phyloP scores from a whole-genome alignment of 768 basidiomycete species.

The Pleurotus pulmonarius region DNA sequence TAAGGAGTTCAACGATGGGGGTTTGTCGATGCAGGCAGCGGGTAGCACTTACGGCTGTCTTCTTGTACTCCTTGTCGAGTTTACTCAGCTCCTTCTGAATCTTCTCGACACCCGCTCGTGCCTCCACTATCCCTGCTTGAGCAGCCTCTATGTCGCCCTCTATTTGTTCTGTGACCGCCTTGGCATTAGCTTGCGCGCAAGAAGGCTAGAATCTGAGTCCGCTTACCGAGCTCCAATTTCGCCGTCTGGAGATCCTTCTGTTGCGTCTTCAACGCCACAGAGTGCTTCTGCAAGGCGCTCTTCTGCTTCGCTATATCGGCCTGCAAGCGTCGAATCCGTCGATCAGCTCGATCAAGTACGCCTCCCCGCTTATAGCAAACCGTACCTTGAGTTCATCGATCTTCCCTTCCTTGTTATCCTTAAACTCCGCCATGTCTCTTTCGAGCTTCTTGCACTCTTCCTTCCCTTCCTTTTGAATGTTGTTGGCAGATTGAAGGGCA shows the following conservation, averaged over 20 bases:
- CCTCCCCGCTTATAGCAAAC: not conserved
- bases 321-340: conserved; percentile 31
- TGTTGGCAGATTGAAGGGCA: conserved; percentile 61
- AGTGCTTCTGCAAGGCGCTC: conserved; percentile 73
- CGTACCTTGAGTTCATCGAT: conserved; percentile 87
- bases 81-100: conserved; percentile 62
- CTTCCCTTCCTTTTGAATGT: conserved; percentile 73
- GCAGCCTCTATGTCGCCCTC: conserved; percentile 64
- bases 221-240: conserved; percentile 80
- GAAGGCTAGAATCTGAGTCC: not conserved
- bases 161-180: conserved; percentile 61
- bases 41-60: conserved; percentile 36
- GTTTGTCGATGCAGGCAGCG: not conserved
- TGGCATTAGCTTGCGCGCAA: conserved; percentile 4
- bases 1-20: not conserved
- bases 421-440: conserved; percentile 97
- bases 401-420: conserved; percentile 98
- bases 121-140: conserved; percentile 38
- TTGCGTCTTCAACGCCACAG: conserved; percentile 75
- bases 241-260: conserved; percentile 91
- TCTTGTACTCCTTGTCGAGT: conserved; percentile 44
- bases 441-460: conserved; percentile 85
- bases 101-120: conserved; percentile 42
- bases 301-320: conserved; percentile 80
- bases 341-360: not conserved